Base-by-base conservation (phyloP, 768 basidiomycete species). In the Trametes cingulata region DNA sequence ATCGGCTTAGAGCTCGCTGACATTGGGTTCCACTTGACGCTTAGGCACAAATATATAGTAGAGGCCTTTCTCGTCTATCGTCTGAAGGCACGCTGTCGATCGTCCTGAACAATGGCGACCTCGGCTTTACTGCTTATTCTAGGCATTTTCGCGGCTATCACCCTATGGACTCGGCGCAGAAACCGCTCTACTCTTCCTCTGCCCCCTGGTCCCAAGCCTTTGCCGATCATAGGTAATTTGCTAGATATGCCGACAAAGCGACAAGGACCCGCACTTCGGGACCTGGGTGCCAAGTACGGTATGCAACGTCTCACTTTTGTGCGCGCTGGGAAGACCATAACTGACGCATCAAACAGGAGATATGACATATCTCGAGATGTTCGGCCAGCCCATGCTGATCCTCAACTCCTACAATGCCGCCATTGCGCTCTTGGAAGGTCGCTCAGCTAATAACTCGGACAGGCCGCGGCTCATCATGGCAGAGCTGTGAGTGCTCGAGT, bases 401-500 rank as follows among this genome's bases (percentile, higher is more conserved):
- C 67, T 90, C 53, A 87, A 85, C 72, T 80, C 80, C 36, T 78
- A 79, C 8, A 79, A 87, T 40, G 84, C 80, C 0, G 81, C 79
- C 0, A 74, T 76, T 35, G 88, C 88, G 27, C 72, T 93, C 55
- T 73, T 93, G 64, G 90, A 91, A 57, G 86, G 82, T 66, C 81
- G 83, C 35, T 86, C 88, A 6, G 75, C 80, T 9, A 85, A 90
- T 27, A 91, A 90, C 69, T 85, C 89, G 13, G 90, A 91, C 73
- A 88, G 86, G 69, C 87, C 87, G 0, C 74, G 76, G 25, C 73
- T 89, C 25, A 77, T 87, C 43, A 91, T 91, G 89, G 76, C 74
- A 20, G 89, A 91, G 54, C 76, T 90, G 80, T 89, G 66, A 65
- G 85, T 84, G 6, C 19, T 17, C 24, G 10, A 8, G 12, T 27